These are phyloP conservation scores for Zygosaccharomyces sapae DNA, from an alignment of 1,139 yeast genomes.

Conservation along the genomic window DNA sequence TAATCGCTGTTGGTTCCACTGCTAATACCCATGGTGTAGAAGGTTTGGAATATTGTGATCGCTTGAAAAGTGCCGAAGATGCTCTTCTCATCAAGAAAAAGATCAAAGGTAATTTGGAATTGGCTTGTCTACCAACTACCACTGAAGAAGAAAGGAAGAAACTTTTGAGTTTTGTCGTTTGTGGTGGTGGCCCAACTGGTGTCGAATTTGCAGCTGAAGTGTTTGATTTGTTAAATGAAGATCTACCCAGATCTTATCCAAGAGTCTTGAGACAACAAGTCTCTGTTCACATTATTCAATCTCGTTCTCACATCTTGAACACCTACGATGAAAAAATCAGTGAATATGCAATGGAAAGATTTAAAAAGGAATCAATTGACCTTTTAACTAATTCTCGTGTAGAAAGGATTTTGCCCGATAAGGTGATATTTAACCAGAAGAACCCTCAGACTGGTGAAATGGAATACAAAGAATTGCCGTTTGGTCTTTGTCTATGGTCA, in stretches of 20 bases:
- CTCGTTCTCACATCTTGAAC: conserved; percentile 58
- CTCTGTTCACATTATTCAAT: conserved; percentile 60
- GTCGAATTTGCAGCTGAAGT: conserved; percentile 66
- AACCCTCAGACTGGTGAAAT: conserved; percentile 39
- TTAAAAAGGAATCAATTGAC: conserved; percentile 55
- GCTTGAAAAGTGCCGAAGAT: conserved; percentile 61
- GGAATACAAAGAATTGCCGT: conserved; percentile 48
- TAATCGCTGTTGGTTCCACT: conserved; percentile 61
- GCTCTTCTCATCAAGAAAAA: conserved; percentile 53
- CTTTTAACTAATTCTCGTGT: conserved; percentile 59
- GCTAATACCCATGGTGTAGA: conserved; percentile 64
- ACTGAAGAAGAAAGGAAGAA: conserved; percentile 55
- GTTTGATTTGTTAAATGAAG: conserved; percentile 57
- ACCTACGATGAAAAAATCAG: conserved; percentile 60
- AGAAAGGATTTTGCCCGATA: conserved; percentile 48
- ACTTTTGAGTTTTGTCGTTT: conserved; percentile 56
- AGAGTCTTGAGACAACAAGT: conserved; percentile 53
- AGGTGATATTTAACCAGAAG: conserved; percentile 50
- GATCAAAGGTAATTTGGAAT: conserved; percentile 51
- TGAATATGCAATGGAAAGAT: conserved; percentile 57
- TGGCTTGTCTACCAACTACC: conserved; percentile 59
- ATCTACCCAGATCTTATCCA: conserved; percentile 51
- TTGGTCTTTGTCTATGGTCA: conserved; percentile 63
- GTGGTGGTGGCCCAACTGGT: conserved; percentile 74
- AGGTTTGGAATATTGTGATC: conserved; percentile 54